Conservation (phyloP, 148 eudicot genomes). For the Chenopodium formosanum region DNA sequence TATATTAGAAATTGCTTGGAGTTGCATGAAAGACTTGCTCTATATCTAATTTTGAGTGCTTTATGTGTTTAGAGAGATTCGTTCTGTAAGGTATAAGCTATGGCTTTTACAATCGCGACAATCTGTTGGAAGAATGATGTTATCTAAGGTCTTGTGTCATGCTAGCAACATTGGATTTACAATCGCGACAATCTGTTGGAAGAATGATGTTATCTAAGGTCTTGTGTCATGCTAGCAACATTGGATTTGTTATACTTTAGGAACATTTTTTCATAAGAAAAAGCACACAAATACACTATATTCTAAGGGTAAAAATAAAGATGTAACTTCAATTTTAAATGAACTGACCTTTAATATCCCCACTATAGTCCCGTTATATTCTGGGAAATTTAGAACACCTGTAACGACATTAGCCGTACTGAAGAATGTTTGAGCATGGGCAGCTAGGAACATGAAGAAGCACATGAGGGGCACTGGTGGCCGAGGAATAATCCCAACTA, state of each 20-base stretch:
- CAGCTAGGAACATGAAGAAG: conserved; percentile 70
- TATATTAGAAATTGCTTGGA: too few species aligned
- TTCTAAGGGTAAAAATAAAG: conserved; percentile 48
- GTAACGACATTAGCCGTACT: conserved; percentile 90
- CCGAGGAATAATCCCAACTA: conserved; percentile 49
- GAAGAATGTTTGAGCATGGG: conserved; percentile 90
- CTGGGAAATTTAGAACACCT: conserved; percentile 71
- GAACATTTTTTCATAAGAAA: conserved; percentile 44
- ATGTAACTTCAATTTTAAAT: conserved; percentile 54
- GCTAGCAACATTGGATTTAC: too few species aligned
- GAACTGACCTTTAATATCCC: conserved; percentile 88
- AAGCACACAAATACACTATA: conserved; percentile 29
- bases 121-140: background rate
- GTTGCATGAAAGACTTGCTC: background rate
- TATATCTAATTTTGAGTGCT: too few species aligned
- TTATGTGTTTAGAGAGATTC: background rate
- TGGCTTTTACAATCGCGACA: background rate
- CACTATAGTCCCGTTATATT: conserved; percentile 72
- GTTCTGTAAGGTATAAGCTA: background rate
- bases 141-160: too few species aligned
- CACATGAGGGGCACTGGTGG: conserved; percentile 66
- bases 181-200: background rate
- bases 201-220: too few species aligned
- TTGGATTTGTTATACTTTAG: background rate
- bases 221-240: too few species aligned